Percentiles rank a stretch among this genome's conserved stretches.
These are phyloP conservation scores for Peterozyma toletana DNA, from an alignment of 805 yeast species.

Conservation along the genomic window DNA sequence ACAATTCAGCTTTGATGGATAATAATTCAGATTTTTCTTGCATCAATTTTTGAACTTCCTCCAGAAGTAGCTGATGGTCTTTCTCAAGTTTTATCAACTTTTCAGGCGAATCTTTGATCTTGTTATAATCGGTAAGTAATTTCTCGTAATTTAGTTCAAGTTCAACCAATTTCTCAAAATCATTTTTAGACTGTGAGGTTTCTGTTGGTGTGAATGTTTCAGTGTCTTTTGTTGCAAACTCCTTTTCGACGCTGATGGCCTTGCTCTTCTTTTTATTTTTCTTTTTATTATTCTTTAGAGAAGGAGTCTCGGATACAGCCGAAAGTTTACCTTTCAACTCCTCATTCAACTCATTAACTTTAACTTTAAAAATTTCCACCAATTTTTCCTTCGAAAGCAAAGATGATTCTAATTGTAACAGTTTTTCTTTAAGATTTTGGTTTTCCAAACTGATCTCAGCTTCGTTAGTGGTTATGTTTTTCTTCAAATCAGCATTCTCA, in stretches of 20 bases:
- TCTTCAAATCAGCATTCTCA: slow-evolving; percentile 7
- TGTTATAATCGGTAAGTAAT: slow-evolving; percentile 9
- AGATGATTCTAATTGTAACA: slow-evolving; percentile 13
- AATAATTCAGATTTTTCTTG: background rate
- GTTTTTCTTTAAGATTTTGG: slow-evolving; percentile 2
- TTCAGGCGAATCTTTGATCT: slow-evolving; percentile 8
- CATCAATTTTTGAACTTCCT: slow-evolving; percentile 5
- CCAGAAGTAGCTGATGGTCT: slow-evolving; percentile 9
- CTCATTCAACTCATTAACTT: slow-evolving; percentile 14
- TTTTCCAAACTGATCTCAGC: slow-evolving; percentile 5
- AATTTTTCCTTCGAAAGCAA: slow-evolving; percentile 16
- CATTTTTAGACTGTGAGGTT: background rate
- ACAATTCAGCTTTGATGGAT: slow-evolving; percentile 23
- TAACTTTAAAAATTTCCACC: slow-evolving; percentile 17
- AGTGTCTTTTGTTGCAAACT: slow-evolving; percentile 13
- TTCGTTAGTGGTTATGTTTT: background rate
- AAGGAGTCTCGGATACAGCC: slow-evolving; percentile 2
- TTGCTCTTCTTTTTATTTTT: slow-evolving; percentile 12
- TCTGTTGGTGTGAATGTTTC: slow-evolving; percentile 8
- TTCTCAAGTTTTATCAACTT: slow-evolving; percentile 7
- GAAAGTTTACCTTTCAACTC: slow-evolving; percentile 10
- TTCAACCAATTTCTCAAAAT: slow-evolving; percentile 13
- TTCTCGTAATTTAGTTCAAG: slow-evolving; percentile 16
- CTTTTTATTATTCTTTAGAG: slow-evolving; percentile 12
- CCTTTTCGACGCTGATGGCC: background rate